phyloP scores from a whole-genome alignment of 257 asterid species.

The Scutellaria minor region DNA sequence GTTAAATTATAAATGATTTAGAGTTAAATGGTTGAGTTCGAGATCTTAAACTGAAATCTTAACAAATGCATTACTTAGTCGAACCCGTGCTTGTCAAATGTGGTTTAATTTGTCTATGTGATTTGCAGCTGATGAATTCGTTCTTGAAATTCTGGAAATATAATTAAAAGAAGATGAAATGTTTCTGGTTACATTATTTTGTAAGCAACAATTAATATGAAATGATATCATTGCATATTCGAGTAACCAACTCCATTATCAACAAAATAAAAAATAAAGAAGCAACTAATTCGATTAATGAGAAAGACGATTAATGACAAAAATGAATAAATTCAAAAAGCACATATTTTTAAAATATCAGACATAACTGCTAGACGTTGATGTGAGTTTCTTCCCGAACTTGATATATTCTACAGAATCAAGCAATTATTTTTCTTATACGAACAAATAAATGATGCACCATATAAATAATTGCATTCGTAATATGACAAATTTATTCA shows the following conservation, averaged over 20 bases:
- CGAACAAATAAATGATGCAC: slow-evolving; percentile 1
- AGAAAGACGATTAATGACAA: slow-evolving; percentile 3
- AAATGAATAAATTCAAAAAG: not conserved
- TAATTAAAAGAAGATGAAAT: not conserved
- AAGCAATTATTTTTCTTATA: not conserved
- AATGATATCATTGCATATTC: no score
- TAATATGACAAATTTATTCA: slow-evolving; percentile 33
- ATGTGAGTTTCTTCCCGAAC: slow-evolving; percentile 27
- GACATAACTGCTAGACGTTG: slow-evolving; percentile 37
- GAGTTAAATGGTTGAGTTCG: no score
- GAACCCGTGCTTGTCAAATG: no score
- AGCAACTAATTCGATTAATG: no score
- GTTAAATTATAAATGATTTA: no score
- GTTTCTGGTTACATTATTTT: not conserved
- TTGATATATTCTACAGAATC: slow-evolving; percentile 25
- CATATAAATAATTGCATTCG: slow-evolving; percentile 32
- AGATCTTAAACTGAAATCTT: no score
- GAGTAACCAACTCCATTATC: slow-evolving; percentile 11
- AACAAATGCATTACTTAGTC: no score
- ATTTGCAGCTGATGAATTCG: not conserved
- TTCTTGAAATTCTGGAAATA: not conserved
- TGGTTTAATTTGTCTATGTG: no score
- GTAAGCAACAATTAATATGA: slow-evolving; percentile 15
- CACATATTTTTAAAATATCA: slow-evolving; percentile 24
- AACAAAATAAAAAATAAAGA: not conserved